phyloP scores from a whole-genome alignment of 768 basidiomycete species.

The Dioszegia hungarica region DNA sequence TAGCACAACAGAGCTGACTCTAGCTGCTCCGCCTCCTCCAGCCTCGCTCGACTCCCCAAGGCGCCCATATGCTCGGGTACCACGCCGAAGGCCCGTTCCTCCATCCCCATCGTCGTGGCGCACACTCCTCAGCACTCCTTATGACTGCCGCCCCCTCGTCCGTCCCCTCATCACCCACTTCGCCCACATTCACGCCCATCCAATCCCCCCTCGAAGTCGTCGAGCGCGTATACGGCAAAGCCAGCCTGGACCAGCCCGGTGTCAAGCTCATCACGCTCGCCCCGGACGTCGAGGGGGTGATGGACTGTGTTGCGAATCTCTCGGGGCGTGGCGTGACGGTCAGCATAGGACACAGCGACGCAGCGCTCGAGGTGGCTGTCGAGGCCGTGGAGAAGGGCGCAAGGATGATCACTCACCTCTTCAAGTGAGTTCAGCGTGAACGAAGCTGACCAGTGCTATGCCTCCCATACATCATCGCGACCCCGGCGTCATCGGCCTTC shows the following conservation, averaged over 20 bases:
- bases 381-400: slow-evolving; percentile 68
- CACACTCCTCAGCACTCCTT: slow-evolving; percentile 58
- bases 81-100: slow-evolving; percentile 89
- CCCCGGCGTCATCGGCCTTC: slow-evolving; percentile 81
- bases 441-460: slow-evolving; percentile 45
- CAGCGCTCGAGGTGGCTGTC: slow-evolving; percentile 67
- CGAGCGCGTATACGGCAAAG: slow-evolving; percentile 60
- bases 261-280: slow-evolving; percentile 75
- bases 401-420: slow-evolving; percentile 81
- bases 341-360: slow-evolving; percentile 85
- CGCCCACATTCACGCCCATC: slow-evolving; percentile 55
- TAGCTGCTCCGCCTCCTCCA: slow-evolving; percentile 64
- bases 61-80: slow-evolving; percentile 75
- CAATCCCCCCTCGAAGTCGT: slow-evolving; percentile 54
- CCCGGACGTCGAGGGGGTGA: slow-evolving; percentile 78
- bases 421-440: slow-evolving; percentile 55
- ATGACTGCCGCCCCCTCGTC: slow-evolving; percentile 10
- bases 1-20: slow-evolving; percentile 15
- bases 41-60: slow-evolving; percentile 59
- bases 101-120: slow-evolving; percentile 73
- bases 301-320: slow-evolving; percentile 62
- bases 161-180: slow-evolving; percentile 43
- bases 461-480: slow-evolving; percentile 64
- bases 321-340: slow-evolving; percentile 65
- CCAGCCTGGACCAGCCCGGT: slow-evolving; percentile 47